Conservation (phyloP, 768 basidiomycete species). For the Neoboletus brunneissimus region DNA sequence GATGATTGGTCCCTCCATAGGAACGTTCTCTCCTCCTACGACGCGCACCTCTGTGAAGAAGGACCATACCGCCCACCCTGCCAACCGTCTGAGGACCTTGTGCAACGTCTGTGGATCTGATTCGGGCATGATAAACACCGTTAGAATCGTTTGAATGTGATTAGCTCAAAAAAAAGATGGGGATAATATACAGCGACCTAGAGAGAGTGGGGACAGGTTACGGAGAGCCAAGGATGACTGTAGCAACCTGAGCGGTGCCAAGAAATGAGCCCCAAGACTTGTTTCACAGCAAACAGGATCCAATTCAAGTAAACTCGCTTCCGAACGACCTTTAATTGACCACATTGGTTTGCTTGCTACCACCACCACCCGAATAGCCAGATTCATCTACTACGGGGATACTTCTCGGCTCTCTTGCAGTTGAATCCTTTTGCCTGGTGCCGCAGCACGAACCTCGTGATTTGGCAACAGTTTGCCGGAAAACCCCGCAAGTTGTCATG, state of each 20-base stretch:
- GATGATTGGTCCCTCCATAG: conserved; percentile 84
- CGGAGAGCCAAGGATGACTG: background rate
- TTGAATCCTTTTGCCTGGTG: background rate
- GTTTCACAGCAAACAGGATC: background rate
- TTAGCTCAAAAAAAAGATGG: conserved; percentile 1
- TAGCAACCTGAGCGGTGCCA: background rate
- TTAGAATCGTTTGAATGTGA: conserved; percentile 1
- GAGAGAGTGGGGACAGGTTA: background rate
- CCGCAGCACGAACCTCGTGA: background rate
- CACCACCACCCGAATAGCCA: background rate
- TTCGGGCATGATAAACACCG: conserved; percentile 23
- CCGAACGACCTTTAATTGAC: background rate
- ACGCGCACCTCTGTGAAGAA: conserved; percentile 90
- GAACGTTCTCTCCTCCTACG: conserved; percentile 86
- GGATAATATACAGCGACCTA: conserved; percentile 11
- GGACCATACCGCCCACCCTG: conserved; percentile 70
- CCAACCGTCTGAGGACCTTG: conserved; percentile 65
- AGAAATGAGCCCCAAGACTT: background rate
- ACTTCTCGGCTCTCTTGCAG: background rate
- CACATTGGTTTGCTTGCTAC: background rate
- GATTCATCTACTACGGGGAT: background rate
- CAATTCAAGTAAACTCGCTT: conserved; percentile 7
- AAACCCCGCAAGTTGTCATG: background rate
- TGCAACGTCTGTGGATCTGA: conserved; percentile 51
- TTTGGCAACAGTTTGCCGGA: background rate